phyloP scores from a whole-genome alignment of 108 stramenopile species.

The Fragilariopsis cylindrus region DNA sequence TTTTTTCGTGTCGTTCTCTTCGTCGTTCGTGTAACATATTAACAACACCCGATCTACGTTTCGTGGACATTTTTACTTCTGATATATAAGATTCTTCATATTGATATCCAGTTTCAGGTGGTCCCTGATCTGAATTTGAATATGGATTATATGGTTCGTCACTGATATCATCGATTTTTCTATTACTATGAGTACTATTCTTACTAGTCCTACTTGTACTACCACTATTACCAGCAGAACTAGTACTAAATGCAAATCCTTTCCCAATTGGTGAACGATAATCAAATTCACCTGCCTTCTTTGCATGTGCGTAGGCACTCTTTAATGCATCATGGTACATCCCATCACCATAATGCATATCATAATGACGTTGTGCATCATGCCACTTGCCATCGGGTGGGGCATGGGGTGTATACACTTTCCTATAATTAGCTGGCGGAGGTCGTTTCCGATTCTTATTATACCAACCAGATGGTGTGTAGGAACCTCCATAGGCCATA shows the following conservation, averaged over 20 bases:
- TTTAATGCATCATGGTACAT: slow-evolving; percentile 78
- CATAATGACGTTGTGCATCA: slow-evolving; percentile 66
- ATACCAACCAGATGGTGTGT: slow-evolving; percentile 30
- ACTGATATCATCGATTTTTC: neutral
- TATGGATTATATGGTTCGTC: slow-evolving; percentile 42
- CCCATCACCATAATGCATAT: slow-evolving; percentile 89
- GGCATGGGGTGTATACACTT: slow-evolving; percentile 74
- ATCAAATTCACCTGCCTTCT: slow-evolving; percentile 51
- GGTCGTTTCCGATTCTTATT: slow-evolving; percentile 40
- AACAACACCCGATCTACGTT: slow-evolving; percentile 21
- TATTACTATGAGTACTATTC: neutral
- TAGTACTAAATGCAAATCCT: slow-evolving; percentile 60
- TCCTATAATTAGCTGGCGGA: slow-evolving; percentile 66
- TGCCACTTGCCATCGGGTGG: slow-evolving; percentile 83
- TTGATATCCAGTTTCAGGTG: slow-evolving; percentile 27
- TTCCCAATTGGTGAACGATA: slow-evolving; percentile 80
- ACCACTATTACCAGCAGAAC: neutral
- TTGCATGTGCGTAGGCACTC: slow-evolving; percentile 55
- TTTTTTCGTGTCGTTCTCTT: slow-evolving; percentile 23
- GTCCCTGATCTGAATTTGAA: slow-evolving; percentile 40
- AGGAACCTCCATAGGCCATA: slow-evolving; percentile 14
- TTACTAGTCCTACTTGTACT: slow-evolving; percentile 4
- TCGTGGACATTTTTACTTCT: slow-evolving; percentile 28
- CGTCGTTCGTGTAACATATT: slow-evolving; percentile 35
- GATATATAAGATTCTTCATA: slow-evolving; percentile 43